phyloP scores from a whole-genome alignment of 2,329 filamentous ascomycete species.

The Furcasterigmium furcatum region DNA sequence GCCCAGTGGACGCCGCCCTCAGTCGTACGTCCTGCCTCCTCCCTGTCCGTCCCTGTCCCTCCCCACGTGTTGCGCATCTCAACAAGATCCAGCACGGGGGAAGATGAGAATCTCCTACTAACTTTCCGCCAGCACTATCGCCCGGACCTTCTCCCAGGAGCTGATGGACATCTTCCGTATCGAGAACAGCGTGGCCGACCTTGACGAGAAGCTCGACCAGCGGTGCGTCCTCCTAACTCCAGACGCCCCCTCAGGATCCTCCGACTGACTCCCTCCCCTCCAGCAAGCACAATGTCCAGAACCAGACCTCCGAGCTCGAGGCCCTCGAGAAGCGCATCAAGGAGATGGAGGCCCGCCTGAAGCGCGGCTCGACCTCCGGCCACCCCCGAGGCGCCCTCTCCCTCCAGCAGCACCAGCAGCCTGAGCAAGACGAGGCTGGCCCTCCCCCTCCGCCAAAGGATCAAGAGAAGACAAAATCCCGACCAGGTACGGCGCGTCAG shows the following conservation, averaged over 20 bases:
- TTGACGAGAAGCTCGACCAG: constrained; percentile 73
- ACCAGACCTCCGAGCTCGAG: constrained; percentile 76
- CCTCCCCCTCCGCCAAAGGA: constrained; percentile 15
- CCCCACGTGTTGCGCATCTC: no score
- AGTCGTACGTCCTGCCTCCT: constrained; percentile 72
- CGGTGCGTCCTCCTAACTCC: constrained; percentile 58
- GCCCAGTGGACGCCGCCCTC: constrained; percentile 72
- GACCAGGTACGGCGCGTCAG: constrained; percentile 51
- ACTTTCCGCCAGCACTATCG: constrained; percentile 65
- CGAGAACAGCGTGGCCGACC: constrained; percentile 70
- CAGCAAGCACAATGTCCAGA: constrained; percentile 77
- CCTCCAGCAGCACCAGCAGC: constrained; percentile 16
- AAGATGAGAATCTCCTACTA: constrained; percentile 1
- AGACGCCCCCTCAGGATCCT: neutral
- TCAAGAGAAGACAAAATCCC: constrained; percentile 39
- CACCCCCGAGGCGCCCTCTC: constrained; percentile 14
- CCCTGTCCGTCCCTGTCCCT: constrained; percentile 58
- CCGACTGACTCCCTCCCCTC: constrained; percentile 1
- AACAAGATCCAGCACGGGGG: constrained; percentile 15
- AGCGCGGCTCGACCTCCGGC: constrained; percentile 20
- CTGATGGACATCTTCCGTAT: constrained; percentile 88
- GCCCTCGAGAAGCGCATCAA: constrained; percentile 79
- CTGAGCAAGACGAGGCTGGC: constrained; percentile 19
- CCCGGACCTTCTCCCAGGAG: constrained; percentile 80
- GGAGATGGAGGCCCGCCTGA: constrained; percentile 79